Base-by-base conservation (phyloP, 495 filamentous ascomycete genomes). In the Xylaria curta region DNA sequence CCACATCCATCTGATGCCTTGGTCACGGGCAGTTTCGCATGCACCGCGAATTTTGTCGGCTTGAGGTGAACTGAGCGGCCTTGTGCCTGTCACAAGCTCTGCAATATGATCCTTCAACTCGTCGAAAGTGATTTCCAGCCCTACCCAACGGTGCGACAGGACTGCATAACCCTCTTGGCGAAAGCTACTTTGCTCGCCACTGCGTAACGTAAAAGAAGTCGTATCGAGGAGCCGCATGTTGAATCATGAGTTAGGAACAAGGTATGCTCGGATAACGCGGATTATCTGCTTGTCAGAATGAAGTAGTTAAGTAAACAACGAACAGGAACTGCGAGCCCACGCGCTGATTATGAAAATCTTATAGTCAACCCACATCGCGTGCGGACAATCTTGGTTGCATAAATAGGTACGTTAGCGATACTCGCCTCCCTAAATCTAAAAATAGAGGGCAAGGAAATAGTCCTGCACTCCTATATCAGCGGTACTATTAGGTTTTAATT, bases 131-230 rank as follows among this genome's bases (percentile, higher is more conserved):
- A 82, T 76, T 70, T 84, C 82, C 3, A 26, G 40, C 15, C 68
- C 68, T 46, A 68, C 74, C 82, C 82, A 84, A 0, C 77, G 81
- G 64, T 84, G 82, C 0, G 81, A 83, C 8, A 84, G 66, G 28
- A 82, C 80, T 8, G 78, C 80, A 65, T 84, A 83, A 12, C 42
- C 62, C 26, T 68, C 53, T 15, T 69, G 72, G 3, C 75, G 75
- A 58, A 76, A 66, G 13, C 65, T 66, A 3, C n/a, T 13, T 13
- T 68, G 71, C 9, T 36, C 44, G 33, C 69, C 73, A 13, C 75
- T 71, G 4, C 61, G 51, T 15, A 77, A 24, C 33, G 73, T 24
- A 9, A 74, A 69, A 3, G 68, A 72, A 12, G 68, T 31, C 0
- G 68, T 74, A 21, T 73, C 40, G 19, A 79, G 69, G 60, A 79